Evolutionary conservation across 352 stramenopile species (phyloP), one percentile per base, ranked within the genome.

Genomic region (Blastocystis sp.): DNA sequence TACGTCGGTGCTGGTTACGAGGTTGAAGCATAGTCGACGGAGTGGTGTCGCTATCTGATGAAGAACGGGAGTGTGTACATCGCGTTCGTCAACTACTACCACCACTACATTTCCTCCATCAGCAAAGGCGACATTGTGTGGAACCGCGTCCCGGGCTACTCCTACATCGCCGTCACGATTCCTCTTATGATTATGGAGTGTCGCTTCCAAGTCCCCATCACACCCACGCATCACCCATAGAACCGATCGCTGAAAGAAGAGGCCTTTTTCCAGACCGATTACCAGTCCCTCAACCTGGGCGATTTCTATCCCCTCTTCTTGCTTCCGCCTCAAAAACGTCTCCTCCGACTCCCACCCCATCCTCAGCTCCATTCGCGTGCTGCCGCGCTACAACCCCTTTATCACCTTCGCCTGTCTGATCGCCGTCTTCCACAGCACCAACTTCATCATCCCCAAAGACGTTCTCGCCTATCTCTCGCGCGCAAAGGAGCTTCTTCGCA

Each of bases 111-210:
- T 19, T 52, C 59, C 38, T 64, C 40, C 43, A 59, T 81, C 28
- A 52, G 41, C 9, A 52, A 59, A 14, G 71, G 71, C 14, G 71
- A 81, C 60, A 81, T 81, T 64, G 5, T 59, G 34, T 81, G 71
- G 71, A 81, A 64, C 19, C 23, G 65, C n/a, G 48, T 81, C 1
- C 71, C 71, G n/a, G 71, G 71, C 28, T 81, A 81, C 41, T 67
- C n/a, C 28, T 43, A 65, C 9, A 66, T 81, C 28, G 43, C 40
- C 21, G 52, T 81, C 21, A 81, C 71, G 19, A 64, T 81, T 40
- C 71, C 71, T 4, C 60, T 84, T 28, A 84, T 84, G 74, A 56
- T 84, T 38, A 84, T 84, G 52, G 74, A 84, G 23, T 84, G 74
- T 53, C 52, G 74, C 11, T 84, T 84, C 48, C 45, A 66, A 23